These are phyloP conservation scores for Didymella pinodella DNA, from an alignment of 2,329 filamentous ascomycete genomes.

Conservation along the genomic window DNA sequence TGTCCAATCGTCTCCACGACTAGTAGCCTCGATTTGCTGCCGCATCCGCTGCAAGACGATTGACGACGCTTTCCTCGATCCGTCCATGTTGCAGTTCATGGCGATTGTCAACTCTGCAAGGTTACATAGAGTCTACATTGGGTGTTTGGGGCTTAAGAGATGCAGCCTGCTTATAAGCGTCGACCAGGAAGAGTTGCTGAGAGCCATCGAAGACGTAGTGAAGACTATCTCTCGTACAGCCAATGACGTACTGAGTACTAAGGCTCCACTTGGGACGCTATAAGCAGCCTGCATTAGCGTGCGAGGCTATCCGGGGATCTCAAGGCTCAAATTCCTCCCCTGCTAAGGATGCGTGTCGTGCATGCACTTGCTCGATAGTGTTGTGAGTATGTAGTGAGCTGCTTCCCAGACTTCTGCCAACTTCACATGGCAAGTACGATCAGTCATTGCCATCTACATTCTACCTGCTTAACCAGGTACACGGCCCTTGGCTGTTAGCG, in stretches of 20 bases:
- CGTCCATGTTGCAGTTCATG: background rate
- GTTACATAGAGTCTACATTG: background rate
- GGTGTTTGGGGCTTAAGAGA: background rate
- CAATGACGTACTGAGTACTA: background rate
- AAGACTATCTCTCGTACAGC: background rate
- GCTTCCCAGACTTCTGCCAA: background rate
- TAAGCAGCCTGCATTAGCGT: conserved; percentile 8
- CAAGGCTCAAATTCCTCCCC: background rate
- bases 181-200: background rate
- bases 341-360: background rate
- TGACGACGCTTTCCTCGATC: background rate
- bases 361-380: background rate
- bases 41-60: conserved; percentile 3
- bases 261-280: background rate
- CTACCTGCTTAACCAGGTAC: no score
- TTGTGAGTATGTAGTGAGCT: background rate
- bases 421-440: background rate
- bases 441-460: no score
- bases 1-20: conserved; percentile 2
- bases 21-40: conserved; percentile 1
- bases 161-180: conserved; percentile 6
- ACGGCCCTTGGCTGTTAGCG: no score
- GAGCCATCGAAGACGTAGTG: background rate
- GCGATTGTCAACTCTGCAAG: no score
- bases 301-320: background rate